These are phyloP conservation scores for Zasmidium citrigriseum DNA, from an alignment of 2,329 filamentous ascomycete genomes.

Conservation along the genomic window DNA sequence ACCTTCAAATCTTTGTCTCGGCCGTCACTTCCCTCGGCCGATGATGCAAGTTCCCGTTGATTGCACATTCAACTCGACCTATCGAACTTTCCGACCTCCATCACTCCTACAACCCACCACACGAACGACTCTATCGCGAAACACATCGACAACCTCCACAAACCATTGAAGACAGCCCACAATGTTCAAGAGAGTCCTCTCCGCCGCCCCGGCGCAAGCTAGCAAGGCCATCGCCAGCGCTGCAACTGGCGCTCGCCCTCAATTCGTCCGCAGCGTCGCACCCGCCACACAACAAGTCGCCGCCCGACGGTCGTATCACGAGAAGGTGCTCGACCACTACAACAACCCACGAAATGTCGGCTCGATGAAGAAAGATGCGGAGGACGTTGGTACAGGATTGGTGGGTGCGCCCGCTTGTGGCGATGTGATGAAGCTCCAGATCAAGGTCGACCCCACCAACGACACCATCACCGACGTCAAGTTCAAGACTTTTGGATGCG, in stretches of 20 bases:
- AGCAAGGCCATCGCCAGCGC: slow-evolving; percentile 52
- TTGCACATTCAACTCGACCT: neutral
- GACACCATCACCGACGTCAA: slow-evolving; percentile 79
- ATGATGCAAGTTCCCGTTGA: neutral
- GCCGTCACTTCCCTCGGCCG: neutral
- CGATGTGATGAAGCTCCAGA: slow-evolving; percentile 93
- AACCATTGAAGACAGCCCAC: slow-evolving; percentile 20
- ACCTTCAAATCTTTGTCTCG: neutral
- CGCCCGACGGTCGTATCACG: slow-evolving; percentile 59
- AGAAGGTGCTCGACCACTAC: slow-evolving; percentile 80
- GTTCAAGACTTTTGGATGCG: slow-evolving; percentile 98
- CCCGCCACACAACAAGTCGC: slow-evolving; percentile 39
- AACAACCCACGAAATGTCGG: slow-evolving; percentile 77
- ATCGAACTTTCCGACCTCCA: neutral
- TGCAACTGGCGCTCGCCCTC: slow-evolving; percentile 49
- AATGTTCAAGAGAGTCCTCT: slow-evolving; percentile 61
- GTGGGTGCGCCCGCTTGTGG: slow-evolving; percentile 89
- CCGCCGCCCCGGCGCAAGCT: slow-evolving; percentile 55
- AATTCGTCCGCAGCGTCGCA: slow-evolving; percentile 44
- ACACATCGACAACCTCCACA: neutral
- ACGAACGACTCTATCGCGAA: neutral
- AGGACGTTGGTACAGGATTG: slow-evolving; percentile 85
- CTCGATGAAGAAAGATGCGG: slow-evolving; percentile 75
- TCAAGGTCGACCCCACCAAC: slow-evolving; percentile 77
- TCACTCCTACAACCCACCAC: neutral